These are phyloP conservation scores for Epichloe coenophiala DNA, from an alignment of 2,329 filamentous ascomycete genomes.

Conservation along the genomic window DNA sequence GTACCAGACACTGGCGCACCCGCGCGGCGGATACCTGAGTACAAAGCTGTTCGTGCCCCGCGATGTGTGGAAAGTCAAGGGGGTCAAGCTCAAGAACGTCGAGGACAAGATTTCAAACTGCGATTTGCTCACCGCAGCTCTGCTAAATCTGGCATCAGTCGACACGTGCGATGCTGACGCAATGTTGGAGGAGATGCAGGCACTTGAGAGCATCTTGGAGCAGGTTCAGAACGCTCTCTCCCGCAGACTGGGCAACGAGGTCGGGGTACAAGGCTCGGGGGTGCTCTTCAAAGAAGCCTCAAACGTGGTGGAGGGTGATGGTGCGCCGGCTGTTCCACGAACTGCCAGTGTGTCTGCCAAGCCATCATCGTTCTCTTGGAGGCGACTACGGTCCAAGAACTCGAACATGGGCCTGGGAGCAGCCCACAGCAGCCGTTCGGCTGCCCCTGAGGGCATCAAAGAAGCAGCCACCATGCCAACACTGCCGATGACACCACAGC, in stretches of 20 bases:
- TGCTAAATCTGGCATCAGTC: conserved; percentile 70
- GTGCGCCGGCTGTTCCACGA: conserved; percentile 30
- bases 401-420: conserved; percentile 50
- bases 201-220: conserved; percentile 72
- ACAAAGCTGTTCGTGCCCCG: conserved; percentile 83
- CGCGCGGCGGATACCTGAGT: conserved; percentile 81
- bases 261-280: conserved; percentile 66
- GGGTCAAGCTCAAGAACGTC: conserved; percentile 78
- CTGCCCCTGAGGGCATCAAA: conserved; percentile 13
- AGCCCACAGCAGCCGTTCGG: conserved; percentile 26
- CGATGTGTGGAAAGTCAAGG: conserved; percentile 88
- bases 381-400: conserved; percentile 79
- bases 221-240: conserved; percentile 63
- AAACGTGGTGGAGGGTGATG: conserved; percentile 31
- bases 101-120: conserved; percentile 93
- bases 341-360: conserved; percentile 57
- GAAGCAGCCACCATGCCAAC: conserved; percentile 47
- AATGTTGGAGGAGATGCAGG: conserved; percentile 86
- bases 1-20: conserved; percentile 83
- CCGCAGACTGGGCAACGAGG: conserved; percentile 85
- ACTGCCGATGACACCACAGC: conserved; percentile 60
- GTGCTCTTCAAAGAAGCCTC: conserved; percentile 61
- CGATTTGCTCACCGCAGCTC: conserved; percentile 77
- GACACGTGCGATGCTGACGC: conserved; percentile 87
- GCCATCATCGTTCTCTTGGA: conserved; percentile 62